phyloP scores from a whole-genome alignment of 345 rosid species.

The Geranium brycei region DNA sequence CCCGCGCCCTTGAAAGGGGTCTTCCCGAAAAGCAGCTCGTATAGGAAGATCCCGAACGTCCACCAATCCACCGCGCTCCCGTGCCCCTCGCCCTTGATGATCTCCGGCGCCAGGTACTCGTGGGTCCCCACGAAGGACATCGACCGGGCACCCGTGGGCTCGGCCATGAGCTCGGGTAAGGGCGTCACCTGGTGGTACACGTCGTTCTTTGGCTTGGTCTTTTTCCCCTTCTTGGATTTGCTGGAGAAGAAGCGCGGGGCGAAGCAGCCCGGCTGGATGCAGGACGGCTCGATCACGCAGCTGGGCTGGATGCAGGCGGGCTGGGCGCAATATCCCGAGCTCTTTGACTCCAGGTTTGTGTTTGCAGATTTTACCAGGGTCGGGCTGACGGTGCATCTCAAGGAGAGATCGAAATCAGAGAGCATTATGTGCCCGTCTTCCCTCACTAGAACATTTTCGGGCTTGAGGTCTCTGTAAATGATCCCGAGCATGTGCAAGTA shows the following conservation, averaged over 20 bases:
- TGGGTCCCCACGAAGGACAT: conserved; percentile 90
- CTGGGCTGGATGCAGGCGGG: conserved; percentile 45
- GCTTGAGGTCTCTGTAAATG: conserved; percentile 72
- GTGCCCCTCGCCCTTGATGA: conserved; percentile 77
- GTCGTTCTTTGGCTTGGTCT: conserved; percentile 19
- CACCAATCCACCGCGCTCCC: conserved; percentile 94
- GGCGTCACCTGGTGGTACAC: conserved; percentile 34
- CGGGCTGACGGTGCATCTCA: conserved; percentile 54
- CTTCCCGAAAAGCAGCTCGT: conserved; percentile 71
- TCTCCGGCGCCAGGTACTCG: conserved; percentile 82
- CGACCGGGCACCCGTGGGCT: conserved; percentile 68
- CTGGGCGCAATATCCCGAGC: conserved; percentile 38
- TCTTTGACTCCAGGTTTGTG: conserved; percentile 25
- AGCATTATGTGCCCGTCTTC: conserved; percentile 87
- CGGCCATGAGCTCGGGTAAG: conserved; percentile 73
- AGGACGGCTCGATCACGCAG: conserved; percentile 41
- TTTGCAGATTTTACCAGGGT: conserved; percentile 40
- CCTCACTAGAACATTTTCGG: conserved; percentile 66
- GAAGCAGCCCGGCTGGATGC: conserved; percentile 52
- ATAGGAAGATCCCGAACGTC: conserved; percentile 74
- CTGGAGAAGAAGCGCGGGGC: conserved; percentile 36
- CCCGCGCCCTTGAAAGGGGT: conserved; percentile 70
- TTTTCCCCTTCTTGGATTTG: conserved; percentile 26
- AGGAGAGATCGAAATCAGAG: conserved; percentile 70
- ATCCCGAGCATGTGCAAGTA: conserved; percentile 88